Evolutionary conservation across 208 protist genomes (phyloP).

Genomic region (Leishmania major): DNA sequence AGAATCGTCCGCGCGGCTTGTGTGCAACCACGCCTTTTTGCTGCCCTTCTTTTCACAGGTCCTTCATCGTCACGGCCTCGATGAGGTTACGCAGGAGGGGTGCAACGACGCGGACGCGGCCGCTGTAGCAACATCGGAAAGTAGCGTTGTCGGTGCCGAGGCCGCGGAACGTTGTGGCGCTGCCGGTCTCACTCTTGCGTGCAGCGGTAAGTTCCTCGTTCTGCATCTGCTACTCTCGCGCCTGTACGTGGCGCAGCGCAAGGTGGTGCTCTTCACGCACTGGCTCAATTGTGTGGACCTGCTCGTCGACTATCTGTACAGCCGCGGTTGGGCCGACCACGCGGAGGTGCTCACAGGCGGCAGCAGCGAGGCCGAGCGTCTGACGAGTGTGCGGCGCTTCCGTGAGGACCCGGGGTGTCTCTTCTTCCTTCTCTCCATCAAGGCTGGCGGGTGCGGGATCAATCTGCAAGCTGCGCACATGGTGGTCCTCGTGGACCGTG

Average conservation of each 20-base stretch:
- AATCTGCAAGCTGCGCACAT: constrained; percentile 96
- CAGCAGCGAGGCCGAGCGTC: constrained; percentile 60
- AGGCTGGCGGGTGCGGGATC: constrained; percentile 97
- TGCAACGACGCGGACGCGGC: background rate
- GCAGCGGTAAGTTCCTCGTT: constrained; percentile 94
- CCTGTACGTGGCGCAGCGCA: constrained; percentile 49
- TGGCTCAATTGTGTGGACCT: constrained; percentile 96
- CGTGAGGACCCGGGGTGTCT: constrained; percentile 84
- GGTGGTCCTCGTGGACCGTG: constrained; percentile 96
- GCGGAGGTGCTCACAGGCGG: constrained; percentile 67
- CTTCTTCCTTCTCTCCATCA: constrained; percentile 96
- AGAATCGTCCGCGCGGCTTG: constrained; percentile 48
- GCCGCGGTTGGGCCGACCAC: constrained; percentile 43
- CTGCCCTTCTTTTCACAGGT: constrained; percentile 54
- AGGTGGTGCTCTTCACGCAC: constrained; percentile 98
- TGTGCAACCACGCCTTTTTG: constrained; percentile 69
- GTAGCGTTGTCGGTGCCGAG: background rate
- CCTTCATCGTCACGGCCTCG: constrained; percentile 24
- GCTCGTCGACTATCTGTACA: constrained; percentile 87
- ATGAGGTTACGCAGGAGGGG: constrained; percentile 7
- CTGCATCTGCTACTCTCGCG: constrained; percentile 79
- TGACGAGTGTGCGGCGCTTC: constrained; percentile 88
- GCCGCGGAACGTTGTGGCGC: constrained; percentile 14
- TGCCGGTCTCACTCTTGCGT: constrained; percentile 39
- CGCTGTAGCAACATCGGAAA: constrained; percentile 31